phyloP scores from a whole-genome alignment of 305 asterid species.

The Plantago rigida region DNA sequence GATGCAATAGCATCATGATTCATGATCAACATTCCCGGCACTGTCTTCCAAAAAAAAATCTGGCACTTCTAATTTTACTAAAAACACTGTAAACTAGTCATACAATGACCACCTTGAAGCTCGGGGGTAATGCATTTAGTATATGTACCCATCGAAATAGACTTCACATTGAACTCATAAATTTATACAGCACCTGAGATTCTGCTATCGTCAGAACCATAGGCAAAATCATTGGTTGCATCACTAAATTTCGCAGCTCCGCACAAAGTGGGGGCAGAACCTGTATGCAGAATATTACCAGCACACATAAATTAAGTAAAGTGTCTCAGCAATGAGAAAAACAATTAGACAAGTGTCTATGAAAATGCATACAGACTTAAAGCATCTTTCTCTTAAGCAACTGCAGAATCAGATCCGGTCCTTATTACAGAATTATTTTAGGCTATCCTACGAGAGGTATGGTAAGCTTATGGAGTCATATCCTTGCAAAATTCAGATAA shows the following conservation, averaged over 20 bases:
- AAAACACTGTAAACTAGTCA: slow-evolving; percentile 4
- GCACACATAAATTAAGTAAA: slow-evolving; percentile 22
- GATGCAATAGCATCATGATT: slow-evolving; percentile 4
- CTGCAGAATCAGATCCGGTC: background rate
- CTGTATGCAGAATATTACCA: slow-evolving; percentile 37
- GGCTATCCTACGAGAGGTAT: slow-evolving; percentile 3
- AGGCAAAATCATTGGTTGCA: slow-evolving; percentile 97
- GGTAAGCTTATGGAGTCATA: background rate
- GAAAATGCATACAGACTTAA: slow-evolving; percentile 20
- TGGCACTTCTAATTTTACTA: background rate
- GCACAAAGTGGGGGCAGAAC: slow-evolving; percentile 99
- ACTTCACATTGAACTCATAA: slow-evolving; percentile 21
- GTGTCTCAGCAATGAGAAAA: slow-evolving; percentile 23
- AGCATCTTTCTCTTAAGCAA: slow-evolving; percentile 16
- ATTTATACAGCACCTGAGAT: slow-evolving; percentile 61
- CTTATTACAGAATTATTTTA: slow-evolving; percentile 21
- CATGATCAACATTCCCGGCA: slow-evolving; percentile 14
- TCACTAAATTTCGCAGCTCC: slow-evolving; percentile 91
- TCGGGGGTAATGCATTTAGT: too few relatives aligned
- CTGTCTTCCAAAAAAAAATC: background rate
- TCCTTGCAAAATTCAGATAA: background rate
- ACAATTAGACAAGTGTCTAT: slow-evolving; percentile 12
- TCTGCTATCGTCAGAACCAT: slow-evolving; percentile 98
- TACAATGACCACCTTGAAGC: background rate
- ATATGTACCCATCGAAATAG: slow-evolving; percentile 16